Base-by-base conservation (phyloP, 768 basidiomycete species). In the Boletus insuetus region DNA sequence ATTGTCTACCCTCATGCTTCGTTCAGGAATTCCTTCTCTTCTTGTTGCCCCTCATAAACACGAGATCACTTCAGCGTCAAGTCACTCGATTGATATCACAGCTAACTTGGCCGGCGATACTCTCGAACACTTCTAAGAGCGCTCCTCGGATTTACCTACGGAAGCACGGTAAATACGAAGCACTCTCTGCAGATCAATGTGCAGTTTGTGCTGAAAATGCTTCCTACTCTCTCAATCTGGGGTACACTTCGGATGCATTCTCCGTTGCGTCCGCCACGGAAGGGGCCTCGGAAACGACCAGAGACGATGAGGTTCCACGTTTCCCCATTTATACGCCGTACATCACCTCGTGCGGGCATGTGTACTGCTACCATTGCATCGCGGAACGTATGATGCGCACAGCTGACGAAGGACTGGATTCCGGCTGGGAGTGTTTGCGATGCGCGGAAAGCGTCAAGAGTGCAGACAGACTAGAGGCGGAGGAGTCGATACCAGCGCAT, bases 1-100 rank as follows among this genome's bases (percentile, higher is more conserved):
- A 32, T 32, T 4, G 32, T 22, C 14, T 46, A 19, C 35, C 41
- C 55, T 58, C 44, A 59, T n/a, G 47, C 22, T 10, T 51, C 58
- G n/a, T 39, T 29, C 59, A 98, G 96, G 95, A 98, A 82, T 98
- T 98, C 72, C 78, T 98, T 14, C 77, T 98, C 35, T 98, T 98
- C 75, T 73, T 94, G 19, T 79, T 98, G 10, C 97, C 97, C 5
- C 79, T 98, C 40, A 75, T 98, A 58, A 90, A 84, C 60, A 76
- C 85, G 12, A 80, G 84, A 53, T 76, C 78, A 16, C 68, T 94
- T 40, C 83, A 85, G 45, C 82, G 87, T 41, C 78, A 80, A 42
- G 46, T 86, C 49, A 72, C 70, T 49, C 78, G 78, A 41, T 9
- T 71, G 45, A 49, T 70, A 48, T 62, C 58, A 53, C 56, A 60